phyloP scores from a whole-genome alignment of 1,284 basidiomycete species.

The Trichosporon inkin region DNA sequence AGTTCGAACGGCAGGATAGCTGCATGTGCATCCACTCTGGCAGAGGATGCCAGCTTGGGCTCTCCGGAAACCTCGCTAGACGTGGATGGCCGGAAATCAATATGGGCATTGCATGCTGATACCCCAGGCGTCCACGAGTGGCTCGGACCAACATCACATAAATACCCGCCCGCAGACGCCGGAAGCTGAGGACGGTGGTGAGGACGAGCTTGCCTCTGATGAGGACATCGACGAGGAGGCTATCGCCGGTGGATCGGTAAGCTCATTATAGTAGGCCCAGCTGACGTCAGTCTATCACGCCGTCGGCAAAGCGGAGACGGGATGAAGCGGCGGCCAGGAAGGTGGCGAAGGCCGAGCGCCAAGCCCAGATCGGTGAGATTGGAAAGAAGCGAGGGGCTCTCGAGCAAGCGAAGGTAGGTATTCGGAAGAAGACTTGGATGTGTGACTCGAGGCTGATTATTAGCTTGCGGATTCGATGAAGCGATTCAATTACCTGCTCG shows the following conservation, averaged over 20 bases:
- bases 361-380: slow-evolving; percentile 44
- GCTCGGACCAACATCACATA: slow-evolving; percentile 41
- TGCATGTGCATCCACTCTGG: background rate
- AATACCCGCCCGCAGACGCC: slow-evolving; percentile 41
- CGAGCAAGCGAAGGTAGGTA: slow-evolving; percentile 47
- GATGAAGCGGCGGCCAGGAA: slow-evolving; percentile 36
- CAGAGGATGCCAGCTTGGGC: background rate
- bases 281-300: slow-evolving; percentile 25
- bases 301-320: slow-evolving; percentile 34
- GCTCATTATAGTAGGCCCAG: background rate
- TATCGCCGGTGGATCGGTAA: slow-evolving; percentile 16
- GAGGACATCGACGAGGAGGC: slow-evolving; percentile 29
- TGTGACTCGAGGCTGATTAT: background rate
- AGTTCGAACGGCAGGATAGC: slow-evolving; percentile 16
- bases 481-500: slow-evolving; percentile 87
- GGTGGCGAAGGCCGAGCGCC: slow-evolving; percentile 40
- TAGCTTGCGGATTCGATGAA: slow-evolving; percentile 91
- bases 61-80: background rate
- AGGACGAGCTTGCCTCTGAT: slow-evolving; percentile 37
- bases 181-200: slow-evolving; percentile 28
- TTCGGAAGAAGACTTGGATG: background rate
- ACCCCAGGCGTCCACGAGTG: slow-evolving; percentile 36
- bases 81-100: background rate
- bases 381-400: slow-evolving; percentile 42
- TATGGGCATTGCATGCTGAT: slow-evolving; percentile 2